Conservation (phyloP, 2,329 filamentous ascomycete species). For the Apiospora rasikravindrae region DNA sequence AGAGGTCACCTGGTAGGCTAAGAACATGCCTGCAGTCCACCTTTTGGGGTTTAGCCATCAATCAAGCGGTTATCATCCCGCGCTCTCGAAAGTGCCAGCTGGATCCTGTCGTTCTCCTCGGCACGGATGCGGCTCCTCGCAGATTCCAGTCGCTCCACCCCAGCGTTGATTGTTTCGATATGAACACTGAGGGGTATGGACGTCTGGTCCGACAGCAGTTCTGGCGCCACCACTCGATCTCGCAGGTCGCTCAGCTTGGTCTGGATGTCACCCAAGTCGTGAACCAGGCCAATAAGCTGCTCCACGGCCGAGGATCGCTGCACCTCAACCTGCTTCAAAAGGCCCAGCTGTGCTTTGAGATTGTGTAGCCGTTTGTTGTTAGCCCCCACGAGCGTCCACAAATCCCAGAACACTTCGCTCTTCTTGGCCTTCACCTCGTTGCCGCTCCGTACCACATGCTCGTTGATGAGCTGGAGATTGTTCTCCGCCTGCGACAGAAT, state of each 20-base stretch:
- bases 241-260: constrained; percentile 73
- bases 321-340: constrained; percentile 68
- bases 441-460: constrained; percentile 69
- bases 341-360: constrained; percentile 65
- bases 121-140: constrained; percentile 64
- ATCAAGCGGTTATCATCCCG: constrained; percentile 49
- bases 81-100: constrained; percentile 55
- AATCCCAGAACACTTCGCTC: constrained; percentile 68
- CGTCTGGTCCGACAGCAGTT: constrained; percentile 56
- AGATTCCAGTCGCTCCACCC: constrained; percentile 72
- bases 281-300: constrained; percentile 72
- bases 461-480: constrained; percentile 71
- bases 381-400: constrained; percentile 78
- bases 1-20: background rate
- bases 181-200: constrained; percentile 73
- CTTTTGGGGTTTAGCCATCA: constrained; percentile 37
- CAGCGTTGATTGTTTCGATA: constrained; percentile 74
- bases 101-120: constrained; percentile 63
- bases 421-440: constrained; percentile 62
- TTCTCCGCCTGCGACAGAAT: constrained; percentile 72
- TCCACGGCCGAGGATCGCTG: constrained; percentile 70
- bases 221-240: constrained; percentile 72
- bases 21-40: background rate
- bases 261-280: constrained; percentile 77
- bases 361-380: constrained; percentile 66